Evolutionary conservation across 306 rosid genomes (phyloP).

Genomic region (Medicago lupulina): DNA sequence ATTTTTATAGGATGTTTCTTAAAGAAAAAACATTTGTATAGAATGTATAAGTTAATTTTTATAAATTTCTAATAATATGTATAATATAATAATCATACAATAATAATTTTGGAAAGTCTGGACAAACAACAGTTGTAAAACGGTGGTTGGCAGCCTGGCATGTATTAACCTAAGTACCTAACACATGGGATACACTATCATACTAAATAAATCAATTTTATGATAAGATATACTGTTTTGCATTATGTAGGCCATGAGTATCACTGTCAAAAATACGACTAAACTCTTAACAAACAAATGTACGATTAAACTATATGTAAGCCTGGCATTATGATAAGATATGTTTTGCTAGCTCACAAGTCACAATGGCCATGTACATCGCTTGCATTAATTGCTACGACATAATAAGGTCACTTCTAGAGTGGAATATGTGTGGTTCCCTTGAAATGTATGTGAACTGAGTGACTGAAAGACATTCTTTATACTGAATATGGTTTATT

Average conservation of each 20-base stretch:
- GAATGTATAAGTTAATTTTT: too few relatives aligned
- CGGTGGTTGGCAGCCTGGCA: slow-evolving; percentile 3
- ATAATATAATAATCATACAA: too few relatives aligned
- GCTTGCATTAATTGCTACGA: neutral
- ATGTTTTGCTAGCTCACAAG: neutral
- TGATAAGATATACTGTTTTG: neutral
- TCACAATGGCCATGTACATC: neutral
- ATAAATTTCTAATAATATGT: too few relatives aligned
- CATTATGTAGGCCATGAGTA: slow-evolving; percentile 10
- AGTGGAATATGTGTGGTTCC: neutral
- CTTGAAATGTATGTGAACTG: neutral
- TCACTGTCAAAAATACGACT: slow-evolving; percentile 4
- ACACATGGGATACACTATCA: slow-evolving; percentile 7
- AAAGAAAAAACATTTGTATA: too few relatives aligned
- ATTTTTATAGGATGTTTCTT: too few relatives aligned
- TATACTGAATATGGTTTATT: neutral
- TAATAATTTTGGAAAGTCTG: neutral
- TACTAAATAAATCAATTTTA: neutral
- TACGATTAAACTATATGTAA: neutral
- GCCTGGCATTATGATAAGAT: too few relatives aligned
- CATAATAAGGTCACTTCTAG: neutral
- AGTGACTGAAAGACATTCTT: too few relatives aligned
- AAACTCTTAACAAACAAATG: neutral
- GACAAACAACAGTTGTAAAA: slow-evolving; percentile 6
- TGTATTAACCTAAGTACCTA: neutral